Base-by-base conservation (phyloP, 371 early-diverging fungal species). In the Circinella minor region DNA sequence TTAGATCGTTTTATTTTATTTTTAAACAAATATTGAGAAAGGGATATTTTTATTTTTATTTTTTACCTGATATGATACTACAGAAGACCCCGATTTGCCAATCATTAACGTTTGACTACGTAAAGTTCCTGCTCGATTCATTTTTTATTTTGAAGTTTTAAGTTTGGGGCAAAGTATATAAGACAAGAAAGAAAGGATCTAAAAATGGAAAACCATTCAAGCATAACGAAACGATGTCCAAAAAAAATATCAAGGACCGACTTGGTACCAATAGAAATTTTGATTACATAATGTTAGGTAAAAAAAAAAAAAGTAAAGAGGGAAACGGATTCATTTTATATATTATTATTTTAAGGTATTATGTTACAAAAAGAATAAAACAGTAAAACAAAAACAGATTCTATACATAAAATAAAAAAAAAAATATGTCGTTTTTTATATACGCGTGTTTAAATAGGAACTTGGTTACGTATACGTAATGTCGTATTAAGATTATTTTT, bases 61-160 rank as follows among this genome's bases (percentile, higher is more conserved):
- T 14, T 59, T 36, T 79, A 77, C 83, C 69, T 83, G 81, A 55
- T 77, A 83, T 13, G 83, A 83, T 17, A 81, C 81, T 11, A 83
- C 81, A 59, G 79, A 76, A 47, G 79, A 77, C 10, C 80, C 82
- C 43, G 82, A 76, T 60, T 79, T 77, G 27, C 82, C 82, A 67
- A 82, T 79, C 72, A 71, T 79, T 8, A 82, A 67, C 0, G 77
- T 79, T 51, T 82, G 82, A 54, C 66, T 71, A 59, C 78, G 71
- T 47, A 82, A 63, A 15, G 71, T 71, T 27, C 48, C n/a, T n/a
- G 48, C 34, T 17, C 64, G 46, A 34, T 49, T 67, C 61, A 49
- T 61, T 46, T n/a, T 11, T 13, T 63, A n/a, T n/a, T 46, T 63
- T n/a, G 3, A 17, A 17, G 5, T 5, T 13, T 13, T 8, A 3